Percentiles rank a stretch among this genome's conserved stretches.
Conservation (phyloP, 139 green algal genomes). For the Bryopsis sp. region DNA sequence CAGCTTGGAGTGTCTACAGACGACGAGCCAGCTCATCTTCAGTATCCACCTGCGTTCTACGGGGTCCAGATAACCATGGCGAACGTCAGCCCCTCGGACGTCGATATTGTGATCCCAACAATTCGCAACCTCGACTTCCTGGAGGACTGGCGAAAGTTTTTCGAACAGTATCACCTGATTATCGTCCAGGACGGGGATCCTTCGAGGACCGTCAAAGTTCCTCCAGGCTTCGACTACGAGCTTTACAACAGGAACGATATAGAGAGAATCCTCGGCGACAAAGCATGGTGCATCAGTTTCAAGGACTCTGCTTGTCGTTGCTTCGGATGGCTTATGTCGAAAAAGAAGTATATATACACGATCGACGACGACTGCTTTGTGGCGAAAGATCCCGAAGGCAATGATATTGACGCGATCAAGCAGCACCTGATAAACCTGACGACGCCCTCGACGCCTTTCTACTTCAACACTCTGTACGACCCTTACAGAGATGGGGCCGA, state of each 20-base stretch:
- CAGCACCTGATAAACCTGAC: conserved; percentile 93
- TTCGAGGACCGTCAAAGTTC: conserved; percentile 61
- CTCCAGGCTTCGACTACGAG: conserved; percentile 86
- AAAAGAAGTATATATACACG: conserved; percentile 94
- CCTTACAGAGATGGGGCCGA: conserved; percentile 73
- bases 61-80: too few species aligned
- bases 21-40: too few species aligned
- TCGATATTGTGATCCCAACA: conserved; percentile 85
- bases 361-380: conserved; percentile 97
- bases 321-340: conserved; percentile 89
- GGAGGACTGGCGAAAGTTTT: conserved; percentile 81
- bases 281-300: conserved; percentile 92
- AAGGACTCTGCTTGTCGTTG: too few species aligned
- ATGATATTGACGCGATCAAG: conserved; percentile 87
- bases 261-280: conserved; percentile 87
- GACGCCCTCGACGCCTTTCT: conserved; percentile 84
- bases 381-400: conserved; percentile 37
- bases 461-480: conserved; percentile 99
- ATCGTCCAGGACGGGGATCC: conserved; percentile 80
- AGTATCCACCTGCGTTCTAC: too few species aligned
- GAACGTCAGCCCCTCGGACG: conserved; percentile 28
- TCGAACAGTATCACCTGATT: conserved; percentile 86
- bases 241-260: conserved; percentile 91
- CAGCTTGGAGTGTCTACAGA: too few species aligned
- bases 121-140: conserved; percentile 75